Percentiles rank a stretch among this genome's conserved stretches.
These are phyloP conservation scores for Colletotrichum eleusines DNA, from an alignment of 2,329 filamentous ascomycete species.

Conservation along the genomic window DNA sequence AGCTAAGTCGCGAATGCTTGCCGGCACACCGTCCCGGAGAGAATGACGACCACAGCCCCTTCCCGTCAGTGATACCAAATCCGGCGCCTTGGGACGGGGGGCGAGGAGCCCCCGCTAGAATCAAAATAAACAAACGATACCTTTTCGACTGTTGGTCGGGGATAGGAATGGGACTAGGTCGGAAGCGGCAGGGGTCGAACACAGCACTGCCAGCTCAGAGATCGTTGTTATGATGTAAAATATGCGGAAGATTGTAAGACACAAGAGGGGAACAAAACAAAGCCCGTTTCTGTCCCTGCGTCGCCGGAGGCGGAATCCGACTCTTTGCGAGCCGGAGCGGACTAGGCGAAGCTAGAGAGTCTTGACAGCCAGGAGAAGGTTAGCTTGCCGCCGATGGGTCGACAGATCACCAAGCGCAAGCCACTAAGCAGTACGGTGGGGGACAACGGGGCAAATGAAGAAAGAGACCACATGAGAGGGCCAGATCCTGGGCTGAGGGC, in stretches of 20 bases:
- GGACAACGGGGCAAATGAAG: neutral
- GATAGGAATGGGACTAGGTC: neutral
- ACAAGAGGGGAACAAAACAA: too few relatives aligned
- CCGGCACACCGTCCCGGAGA: neutral
- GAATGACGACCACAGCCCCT: neutral
- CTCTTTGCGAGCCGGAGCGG: neutral
- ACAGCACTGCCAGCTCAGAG: neutral
- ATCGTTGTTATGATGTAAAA: neutral
- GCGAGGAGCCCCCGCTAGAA: neutral
- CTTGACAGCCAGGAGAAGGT: neutral
- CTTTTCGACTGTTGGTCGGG: neutral
- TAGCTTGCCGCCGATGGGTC: neutral
- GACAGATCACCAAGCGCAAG: constrained; percentile 5
- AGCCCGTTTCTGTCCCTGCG: neutral
- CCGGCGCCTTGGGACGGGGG: neutral
- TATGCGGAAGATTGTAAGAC: neutral
- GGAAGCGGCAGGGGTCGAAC: neutral
- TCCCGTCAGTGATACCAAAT: neutral
- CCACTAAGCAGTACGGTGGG: neutral
- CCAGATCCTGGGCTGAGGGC: neutral
- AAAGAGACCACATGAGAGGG: neutral
- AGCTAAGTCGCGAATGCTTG: neutral
- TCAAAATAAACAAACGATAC: neutral
- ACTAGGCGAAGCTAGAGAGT: constrained; percentile 4
- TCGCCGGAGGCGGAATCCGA: neutral